phyloP scores from a whole-genome alignment of 2,329 filamentous ascomycete species.

The Colletotrichum caudatum region DNA sequence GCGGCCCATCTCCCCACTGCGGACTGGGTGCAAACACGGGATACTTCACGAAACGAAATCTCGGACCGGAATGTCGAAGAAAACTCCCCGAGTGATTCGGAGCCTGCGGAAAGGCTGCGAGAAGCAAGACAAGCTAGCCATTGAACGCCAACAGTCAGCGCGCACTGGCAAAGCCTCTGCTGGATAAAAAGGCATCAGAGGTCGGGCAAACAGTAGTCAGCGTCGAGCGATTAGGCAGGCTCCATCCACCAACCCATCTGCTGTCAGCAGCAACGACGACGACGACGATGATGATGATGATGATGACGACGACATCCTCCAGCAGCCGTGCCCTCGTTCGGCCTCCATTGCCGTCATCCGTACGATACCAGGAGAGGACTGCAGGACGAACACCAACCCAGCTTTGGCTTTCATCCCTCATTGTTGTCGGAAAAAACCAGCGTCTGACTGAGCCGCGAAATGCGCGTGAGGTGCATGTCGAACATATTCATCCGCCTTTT shows the following conservation, averaged over 20 bases:
- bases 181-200: constrained; percentile 3
- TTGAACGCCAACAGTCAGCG: constrained; percentile 11
- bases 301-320: not conserved
- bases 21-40: constrained; percentile 1
- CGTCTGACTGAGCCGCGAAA: constrained; percentile 7
- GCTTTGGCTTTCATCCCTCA: constrained; percentile 26
- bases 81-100: constrained; percentile 6
- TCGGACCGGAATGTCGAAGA: not conserved
- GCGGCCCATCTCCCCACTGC: not conserved
- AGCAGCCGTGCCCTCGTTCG: constrained; percentile 4
- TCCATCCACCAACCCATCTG: not conserved
- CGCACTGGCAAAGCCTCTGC: constrained; percentile 15
- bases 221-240: not conserved
- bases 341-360: constrained; percentile 18
- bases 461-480: constrained; percentile 21
- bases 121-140: not conserved
- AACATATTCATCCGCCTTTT: not conserved
- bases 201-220: not conserved
- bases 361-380: constrained; percentile 18
- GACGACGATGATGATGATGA: not conserved
- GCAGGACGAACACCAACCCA: constrained; percentile 12
- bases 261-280: not conserved
- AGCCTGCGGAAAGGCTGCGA: not conserved
- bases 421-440: constrained; percentile 16
- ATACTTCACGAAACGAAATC: not conserved